Conservation (phyloP, 208 protist species). For the Phytomonas francai region DNA sequence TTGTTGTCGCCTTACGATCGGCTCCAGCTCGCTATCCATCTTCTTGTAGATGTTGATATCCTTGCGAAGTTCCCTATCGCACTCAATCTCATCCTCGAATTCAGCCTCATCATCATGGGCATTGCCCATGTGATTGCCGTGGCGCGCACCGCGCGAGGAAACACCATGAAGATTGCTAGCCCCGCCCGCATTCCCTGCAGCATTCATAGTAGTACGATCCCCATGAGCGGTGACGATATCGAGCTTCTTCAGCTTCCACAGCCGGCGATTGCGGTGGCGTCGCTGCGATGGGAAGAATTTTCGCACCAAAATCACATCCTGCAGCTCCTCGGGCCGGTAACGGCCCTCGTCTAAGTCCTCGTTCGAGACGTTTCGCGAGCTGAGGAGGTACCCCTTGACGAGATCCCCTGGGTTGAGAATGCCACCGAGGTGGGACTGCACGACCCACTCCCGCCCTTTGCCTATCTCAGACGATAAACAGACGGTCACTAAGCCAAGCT, state of each 20-base stretch:
- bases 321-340: slow-evolving; percentile 72
- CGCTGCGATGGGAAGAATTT: slow-evolving; percentile 89
- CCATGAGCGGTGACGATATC: slow-evolving; percentile 55
- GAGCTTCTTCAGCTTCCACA: slow-evolving; percentile 79
- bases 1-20: not conserved
- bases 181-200: slow-evolving; percentile 12
- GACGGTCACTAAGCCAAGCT: slow-evolving; percentile 92
- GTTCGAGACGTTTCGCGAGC: slow-evolving; percentile 88
- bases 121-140: slow-evolving; percentile 12
- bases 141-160: slow-evolving; percentile 9
- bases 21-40: slow-evolving; percentile 2
- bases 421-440: slow-evolving; percentile 91
- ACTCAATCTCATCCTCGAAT: slow-evolving; percentile 86
- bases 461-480: slow-evolving; percentile 94
- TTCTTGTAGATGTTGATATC: slow-evolving; percentile 75
- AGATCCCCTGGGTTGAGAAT: slow-evolving; percentile 93
- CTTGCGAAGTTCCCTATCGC: slow-evolving; percentile 67
- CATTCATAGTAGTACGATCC: slow-evolving; percentile 24
- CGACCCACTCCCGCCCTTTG: slow-evolving; percentile 89
- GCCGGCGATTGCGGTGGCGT: slow-evolving; percentile 48
- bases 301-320: slow-evolving; percentile 91
- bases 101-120: slow-evolving; percentile 52
- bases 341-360: slow-evolving; percentile 62
- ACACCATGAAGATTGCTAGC: slow-evolving; percentile 13
- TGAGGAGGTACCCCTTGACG: slow-evolving; percentile 92